phyloP scores from a whole-genome alignment of 345 rosid species.

The Jatropha curcas region DNA sequence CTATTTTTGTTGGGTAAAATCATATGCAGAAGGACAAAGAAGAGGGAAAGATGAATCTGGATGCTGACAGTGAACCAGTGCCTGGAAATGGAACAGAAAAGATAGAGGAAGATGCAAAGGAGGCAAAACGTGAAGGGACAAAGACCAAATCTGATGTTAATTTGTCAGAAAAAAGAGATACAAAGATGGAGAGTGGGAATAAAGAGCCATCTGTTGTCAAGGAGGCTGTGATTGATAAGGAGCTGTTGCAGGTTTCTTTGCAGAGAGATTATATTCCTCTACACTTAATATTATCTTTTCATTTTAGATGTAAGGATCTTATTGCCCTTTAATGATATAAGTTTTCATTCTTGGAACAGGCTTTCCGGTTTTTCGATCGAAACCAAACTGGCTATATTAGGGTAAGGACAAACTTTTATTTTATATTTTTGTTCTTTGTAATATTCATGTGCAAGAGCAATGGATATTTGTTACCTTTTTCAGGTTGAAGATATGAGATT shows the following conservation, averaged over 20 bases:
- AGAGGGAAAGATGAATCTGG: slow-evolving; percentile 38
- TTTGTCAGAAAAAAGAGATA: slow-evolving; percentile 30
- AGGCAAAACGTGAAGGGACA: slow-evolving; percentile 37
- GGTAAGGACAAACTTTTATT: slow-evolving; percentile 38
- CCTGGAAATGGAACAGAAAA: slow-evolving; percentile 34
- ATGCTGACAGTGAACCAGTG: slow-evolving; percentile 34
- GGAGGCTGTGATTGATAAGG: slow-evolving; percentile 60
- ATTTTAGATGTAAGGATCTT: background rate
- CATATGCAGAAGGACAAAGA: slow-evolving; percentile 40
- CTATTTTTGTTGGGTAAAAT: slow-evolving; percentile 1
- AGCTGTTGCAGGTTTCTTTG: slow-evolving; percentile 70
- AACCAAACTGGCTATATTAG: slow-evolving; percentile 80
- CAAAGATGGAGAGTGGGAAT: slow-evolving; percentile 35
- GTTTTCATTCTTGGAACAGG: slow-evolving; percentile 42
- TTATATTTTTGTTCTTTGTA: slow-evolving; percentile 1
- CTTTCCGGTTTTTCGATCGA: slow-evolving; percentile 92
- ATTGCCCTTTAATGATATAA: background rate
- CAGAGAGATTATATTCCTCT: background rate
- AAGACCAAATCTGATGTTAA: slow-evolving; percentile 41
- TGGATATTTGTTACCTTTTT: background rate
- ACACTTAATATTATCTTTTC: background rate
- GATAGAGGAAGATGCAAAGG: slow-evolving; percentile 30
- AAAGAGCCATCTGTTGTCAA: slow-evolving; percentile 19
- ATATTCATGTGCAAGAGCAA: background rate
- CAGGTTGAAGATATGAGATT: slow-evolving; percentile 97